Conservation (phyloP, 371 early-diverging fungal genomes). For the Mortierella sp. region DNA sequence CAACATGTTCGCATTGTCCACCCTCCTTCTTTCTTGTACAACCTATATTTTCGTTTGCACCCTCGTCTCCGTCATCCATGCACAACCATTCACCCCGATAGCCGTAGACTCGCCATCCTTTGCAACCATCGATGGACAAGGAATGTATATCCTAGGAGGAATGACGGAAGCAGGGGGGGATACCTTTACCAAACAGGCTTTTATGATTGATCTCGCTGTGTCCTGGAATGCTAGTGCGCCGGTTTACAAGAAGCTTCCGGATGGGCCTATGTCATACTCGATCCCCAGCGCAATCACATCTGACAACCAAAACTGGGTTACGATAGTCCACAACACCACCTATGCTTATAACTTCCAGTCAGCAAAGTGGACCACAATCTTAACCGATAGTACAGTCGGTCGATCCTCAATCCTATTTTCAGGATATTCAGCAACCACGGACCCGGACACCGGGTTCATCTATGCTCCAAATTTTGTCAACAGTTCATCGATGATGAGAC, state of each 20-base stretch:
- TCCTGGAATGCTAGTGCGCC: conserved; percentile 15
- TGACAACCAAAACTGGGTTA: conserved; percentile 12
- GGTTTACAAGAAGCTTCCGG: conserved; percentile 1
- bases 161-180: background rate
- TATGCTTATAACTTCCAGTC: conserved; percentile 7
- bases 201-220: conserved; percentile 19
- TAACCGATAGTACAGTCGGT: background rate
- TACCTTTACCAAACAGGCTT: background rate
- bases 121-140: conserved; percentile 1
- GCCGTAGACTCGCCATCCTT: background rate
- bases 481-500: background rate
- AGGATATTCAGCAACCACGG: conserved; percentile 4
- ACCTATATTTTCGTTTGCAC: background rate
- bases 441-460: conserved; percentile 12
- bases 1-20: too few relatives aligned
- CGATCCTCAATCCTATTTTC: too few relatives aligned
- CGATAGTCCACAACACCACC: background rate
- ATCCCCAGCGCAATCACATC: background rate
- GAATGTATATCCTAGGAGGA: conserved; percentile 1
- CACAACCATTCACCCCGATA: background rate
- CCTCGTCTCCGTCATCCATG: background rate
- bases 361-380: background rate
- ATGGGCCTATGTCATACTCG: conserved; percentile 4
- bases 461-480: conserved; percentile 12
- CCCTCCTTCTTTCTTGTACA: background rate